Conservation (phyloP, 345 rosid genomes). For the Physaria fendleri region DNA sequence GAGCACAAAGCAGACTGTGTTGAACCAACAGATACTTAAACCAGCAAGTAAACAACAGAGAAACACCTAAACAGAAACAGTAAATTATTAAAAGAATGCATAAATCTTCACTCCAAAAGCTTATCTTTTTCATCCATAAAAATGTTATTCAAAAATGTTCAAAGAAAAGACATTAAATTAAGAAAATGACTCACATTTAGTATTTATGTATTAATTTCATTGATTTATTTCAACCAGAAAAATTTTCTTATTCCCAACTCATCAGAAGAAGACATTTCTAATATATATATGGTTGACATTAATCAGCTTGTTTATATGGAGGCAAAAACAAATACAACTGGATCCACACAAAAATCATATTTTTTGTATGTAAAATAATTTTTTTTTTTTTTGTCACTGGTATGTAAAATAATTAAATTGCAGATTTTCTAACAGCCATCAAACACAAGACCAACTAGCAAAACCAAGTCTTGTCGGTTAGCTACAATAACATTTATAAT, state of each 20-base stretch:
- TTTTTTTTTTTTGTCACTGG: not conserved
- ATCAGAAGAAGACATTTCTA: not conserved
- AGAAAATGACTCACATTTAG: not conserved
- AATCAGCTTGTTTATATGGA: not conserved
- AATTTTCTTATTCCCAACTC: not conserved
- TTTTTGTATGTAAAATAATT: too few relatives aligned
- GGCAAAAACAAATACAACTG: not conserved
- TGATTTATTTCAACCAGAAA: not conserved
- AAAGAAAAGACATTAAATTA: not conserved
- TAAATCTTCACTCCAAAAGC: not conserved
- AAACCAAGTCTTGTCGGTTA: not conserved
- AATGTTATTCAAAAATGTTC: not conserved
- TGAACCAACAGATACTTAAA: conserved; percentile 94
- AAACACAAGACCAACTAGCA: not conserved
- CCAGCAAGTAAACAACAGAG: conserved; percentile 80
- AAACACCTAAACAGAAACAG: conserved; percentile 47
- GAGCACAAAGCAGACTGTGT: conserved; percentile 88
- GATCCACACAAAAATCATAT: not conserved
- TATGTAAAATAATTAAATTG: not conserved
- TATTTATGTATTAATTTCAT: not conserved
- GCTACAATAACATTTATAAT: not conserved
- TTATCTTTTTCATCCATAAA: not conserved
- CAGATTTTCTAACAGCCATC: not conserved
- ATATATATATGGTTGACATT: not conserved
- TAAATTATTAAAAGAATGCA: not conserved